These are phyloP conservation scores for Aspergillus mulundensis DNA, from an alignment of 495 filamentous ascomycete species.

Conservation along the genomic window DNA sequence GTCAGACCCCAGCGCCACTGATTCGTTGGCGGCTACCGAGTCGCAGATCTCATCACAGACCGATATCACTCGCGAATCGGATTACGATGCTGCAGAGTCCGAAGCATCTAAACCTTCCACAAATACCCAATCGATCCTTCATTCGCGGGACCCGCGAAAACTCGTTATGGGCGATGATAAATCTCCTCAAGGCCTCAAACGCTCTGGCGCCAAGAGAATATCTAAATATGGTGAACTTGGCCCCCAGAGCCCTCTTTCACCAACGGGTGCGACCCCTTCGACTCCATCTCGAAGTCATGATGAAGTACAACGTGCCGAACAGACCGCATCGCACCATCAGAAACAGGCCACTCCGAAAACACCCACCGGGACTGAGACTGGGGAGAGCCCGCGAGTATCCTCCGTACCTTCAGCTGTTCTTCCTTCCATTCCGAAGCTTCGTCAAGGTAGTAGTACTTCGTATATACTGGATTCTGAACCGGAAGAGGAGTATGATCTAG, in stretches of 20 bases:
- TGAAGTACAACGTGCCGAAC: conserved; percentile 12
- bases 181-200: conserved; percentile 42
- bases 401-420: conserved; percentile 54
- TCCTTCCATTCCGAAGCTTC: conserved; percentile 54
- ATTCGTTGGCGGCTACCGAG: conserved; percentile 27
- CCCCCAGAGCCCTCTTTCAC: conserved; percentile 24
- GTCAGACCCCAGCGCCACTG: conserved; percentile 38
- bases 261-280: conserved; percentile 16
- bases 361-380: conserved; percentile 21
- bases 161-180: conserved; percentile 22
- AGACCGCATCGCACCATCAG: conserved; percentile 9
- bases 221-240: conserved; percentile 42
- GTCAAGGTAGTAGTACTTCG: conserved; percentile 39
- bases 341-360: conserved; percentile 28
- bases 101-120: conserved; percentile 24
- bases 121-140: conserved; percentile 25
- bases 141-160: conserved; percentile 25
- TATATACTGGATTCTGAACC: conserved; percentile 27
- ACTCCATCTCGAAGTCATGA: conserved; percentile 23
- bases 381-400: conserved; percentile 44
- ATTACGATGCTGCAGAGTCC: conserved; percentile 27
- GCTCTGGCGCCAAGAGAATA: conserved; percentile 52
- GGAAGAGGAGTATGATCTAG: conserved; percentile 38
- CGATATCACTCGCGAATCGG: conserved; percentile 36
- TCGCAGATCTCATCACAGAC: conserved; percentile 32